A percentile compares a stretch with the other conserved stretches of the same genome.
Conservation (phyloP, 257 asterid species). For the Datura wrightii region DNA sequence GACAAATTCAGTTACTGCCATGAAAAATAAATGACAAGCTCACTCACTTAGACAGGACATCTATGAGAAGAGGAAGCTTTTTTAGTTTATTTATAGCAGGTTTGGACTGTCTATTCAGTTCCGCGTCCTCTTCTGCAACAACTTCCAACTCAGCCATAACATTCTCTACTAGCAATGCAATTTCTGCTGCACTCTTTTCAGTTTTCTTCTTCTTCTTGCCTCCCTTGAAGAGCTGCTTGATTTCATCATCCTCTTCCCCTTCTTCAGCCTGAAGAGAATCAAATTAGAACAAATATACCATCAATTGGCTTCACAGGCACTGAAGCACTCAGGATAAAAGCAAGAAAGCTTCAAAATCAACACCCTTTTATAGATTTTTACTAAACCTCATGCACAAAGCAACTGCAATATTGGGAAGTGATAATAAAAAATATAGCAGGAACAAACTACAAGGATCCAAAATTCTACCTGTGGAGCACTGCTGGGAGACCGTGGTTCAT, state of each 20-base stretch:
- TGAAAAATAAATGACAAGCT: conserved; percentile 12
- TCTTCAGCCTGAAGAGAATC: conserved; percentile 75
- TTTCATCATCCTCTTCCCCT: conserved; percentile 91
- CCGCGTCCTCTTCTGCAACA: conserved; percentile 94
- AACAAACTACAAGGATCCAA: not conserved
- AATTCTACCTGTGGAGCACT: conserved; percentile 66
- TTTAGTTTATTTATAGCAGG: conserved; percentile 89
- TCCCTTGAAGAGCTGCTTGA: conserved; percentile 67
- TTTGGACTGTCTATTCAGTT: conserved; percentile 51
- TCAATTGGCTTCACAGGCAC: conserved; percentile 1
- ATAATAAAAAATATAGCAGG: not conserved
- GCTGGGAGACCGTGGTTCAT: conserved; percentile 70
- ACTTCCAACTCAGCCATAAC: conserved; percentile 97
- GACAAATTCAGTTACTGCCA: conserved; percentile 22
- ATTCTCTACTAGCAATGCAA: conserved; percentile 78
- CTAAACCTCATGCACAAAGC: not conserved
- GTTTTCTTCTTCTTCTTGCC: conserved; percentile 88
- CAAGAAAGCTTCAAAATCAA: not conserved
- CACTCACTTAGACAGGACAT: conserved; percentile 87
- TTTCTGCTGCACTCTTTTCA: conserved; percentile 92
- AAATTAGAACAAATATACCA: not conserved
- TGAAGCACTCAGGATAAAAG: not conserved
- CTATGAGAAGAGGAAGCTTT: conserved; percentile 87
- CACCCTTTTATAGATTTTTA: not conserved
- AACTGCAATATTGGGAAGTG: not conserved